Evolutionary conservation across 1,139 yeast species (phyloP), one percentile per base, ranked within the genome.

Genomic region (Yamadazyma spencermartinsiae): DNA sequence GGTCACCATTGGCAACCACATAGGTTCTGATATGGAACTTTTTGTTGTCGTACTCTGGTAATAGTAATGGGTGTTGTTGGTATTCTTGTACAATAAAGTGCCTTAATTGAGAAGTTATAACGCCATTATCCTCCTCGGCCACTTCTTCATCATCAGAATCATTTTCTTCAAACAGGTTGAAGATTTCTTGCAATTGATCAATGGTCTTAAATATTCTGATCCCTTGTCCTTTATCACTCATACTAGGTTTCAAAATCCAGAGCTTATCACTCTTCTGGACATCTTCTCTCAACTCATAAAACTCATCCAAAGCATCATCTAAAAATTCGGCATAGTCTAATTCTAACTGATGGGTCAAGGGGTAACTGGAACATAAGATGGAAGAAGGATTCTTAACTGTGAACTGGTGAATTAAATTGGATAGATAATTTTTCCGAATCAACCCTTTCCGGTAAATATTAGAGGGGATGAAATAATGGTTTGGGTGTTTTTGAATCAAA

Each of bases 171-270:
- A 88, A 88, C 5, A 85, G 80, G 53, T 92, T 85, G 58, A 92
- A 92, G 9, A 90, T 82, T 2, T 63, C 74, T 56, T 90, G 97
- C 38, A 92, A 66, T 50, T 89, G 95, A 10, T 80, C 86, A 24
- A 88, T 69, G 0, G 90, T 82, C 38, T 73, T 73, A 64, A 92
- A 92, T 1, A 92, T 61, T 35, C 96, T 68, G 33, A 92, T 89
- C 0, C 98, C 98, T 58, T 92, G 97, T 9, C 96, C 98, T 56
- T 92, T 83, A 55, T 92, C 98, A 53, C 95, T 85, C 97, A 92
- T 89, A 49, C 96, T 82, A 10, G 98, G 98, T 56, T 92, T 92
- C 52, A 92, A 69, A 35, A 92, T 92, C 90, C 94, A 92, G 38
- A 83, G 76, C 47, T 75, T 78, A n/a, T 72, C 74, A 15, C 79